Evolutionary conservation across 768 basidiomycete genomes (phyloP).

Genomic region (Filobasidium floriforme): DNA sequence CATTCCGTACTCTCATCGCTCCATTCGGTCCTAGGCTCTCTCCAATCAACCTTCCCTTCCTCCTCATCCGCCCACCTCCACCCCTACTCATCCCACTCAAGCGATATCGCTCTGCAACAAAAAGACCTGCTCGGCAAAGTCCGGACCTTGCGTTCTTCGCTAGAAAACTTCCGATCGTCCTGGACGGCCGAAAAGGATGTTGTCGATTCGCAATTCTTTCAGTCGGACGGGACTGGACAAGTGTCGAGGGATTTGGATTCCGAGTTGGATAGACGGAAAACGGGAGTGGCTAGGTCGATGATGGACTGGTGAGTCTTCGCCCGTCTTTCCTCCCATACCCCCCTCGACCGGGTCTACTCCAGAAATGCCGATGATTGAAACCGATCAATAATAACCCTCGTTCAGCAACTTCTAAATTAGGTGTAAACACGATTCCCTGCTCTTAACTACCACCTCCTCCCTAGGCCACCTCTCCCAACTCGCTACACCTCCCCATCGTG

Average conservation of each 20-base stretch:
- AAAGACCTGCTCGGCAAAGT: not conserved
- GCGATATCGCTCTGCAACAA: not conserved
- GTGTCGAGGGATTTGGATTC: not conserved
- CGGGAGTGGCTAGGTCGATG: not conserved
- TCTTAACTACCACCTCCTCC: not conserved
- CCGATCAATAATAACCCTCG: not conserved
- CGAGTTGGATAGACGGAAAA: not conserved
- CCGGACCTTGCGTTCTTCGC: not conserved
- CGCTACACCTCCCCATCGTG: not conserved
- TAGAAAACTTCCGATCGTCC: not conserved
- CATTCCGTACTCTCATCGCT: not conserved
- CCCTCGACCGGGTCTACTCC: too few relatives aligned
- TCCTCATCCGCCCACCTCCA: not conserved
- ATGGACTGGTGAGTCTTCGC: not conserved
- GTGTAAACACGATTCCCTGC: not conserved
- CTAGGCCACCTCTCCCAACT: not conserved
- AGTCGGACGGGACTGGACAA: not conserved
- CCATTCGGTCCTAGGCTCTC: not conserved
- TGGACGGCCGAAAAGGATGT: not conserved
- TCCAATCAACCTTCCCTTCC: not conserved
- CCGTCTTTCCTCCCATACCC: too few relatives aligned
- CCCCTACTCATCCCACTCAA: not conserved
- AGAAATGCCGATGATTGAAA: not conserved
- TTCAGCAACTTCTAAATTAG: not conserved
- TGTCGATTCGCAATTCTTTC: not conserved